These are phyloP conservation scores for Allium sativum DNA, from an alignment of 106 monocot genomes.

Conservation along the genomic window DNA sequence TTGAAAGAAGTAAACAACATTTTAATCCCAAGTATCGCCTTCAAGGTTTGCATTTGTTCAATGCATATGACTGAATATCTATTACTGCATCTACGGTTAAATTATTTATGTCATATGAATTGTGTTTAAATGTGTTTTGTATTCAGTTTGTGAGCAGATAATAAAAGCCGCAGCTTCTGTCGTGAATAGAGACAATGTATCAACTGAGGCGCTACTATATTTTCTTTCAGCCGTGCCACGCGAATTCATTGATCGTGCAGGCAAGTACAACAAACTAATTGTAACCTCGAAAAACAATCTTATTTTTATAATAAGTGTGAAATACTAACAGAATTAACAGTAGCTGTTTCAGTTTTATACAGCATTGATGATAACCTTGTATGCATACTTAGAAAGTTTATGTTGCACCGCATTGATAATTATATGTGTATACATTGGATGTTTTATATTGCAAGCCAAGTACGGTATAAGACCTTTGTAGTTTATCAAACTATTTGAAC, in stretches of 20 bases:
- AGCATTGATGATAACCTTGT: no score
- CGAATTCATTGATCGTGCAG: constrained; percentile 64
- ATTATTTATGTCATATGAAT: neutral
- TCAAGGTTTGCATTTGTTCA: constrained; percentile 35
- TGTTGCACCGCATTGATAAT: no score
- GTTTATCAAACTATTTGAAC: no score
- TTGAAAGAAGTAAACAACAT: constrained; percentile 86
- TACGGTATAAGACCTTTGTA: no score
- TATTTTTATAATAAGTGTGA: no score
- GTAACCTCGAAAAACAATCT: neutral
- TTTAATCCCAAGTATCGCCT: constrained; percentile 87
- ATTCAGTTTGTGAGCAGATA: constrained; percentile 77
- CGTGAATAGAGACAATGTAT: constrained; percentile 31
- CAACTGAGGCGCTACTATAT: constrained; percentile 54
- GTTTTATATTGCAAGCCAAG: no score
- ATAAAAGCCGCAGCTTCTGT: constrained; percentile 50
- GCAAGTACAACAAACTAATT: constrained; percentile 15
- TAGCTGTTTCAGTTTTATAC: no score
- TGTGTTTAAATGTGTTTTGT: neutral
- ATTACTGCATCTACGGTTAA: neutral
- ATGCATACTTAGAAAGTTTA: no score
- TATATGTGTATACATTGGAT: no score
- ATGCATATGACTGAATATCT: neutral
- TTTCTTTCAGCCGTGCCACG: constrained; percentile 69
- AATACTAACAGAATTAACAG: no score